phyloP scores from a whole-genome alignment of 345 rosid genomes.

The Melaleuca alternifolia region DNA sequence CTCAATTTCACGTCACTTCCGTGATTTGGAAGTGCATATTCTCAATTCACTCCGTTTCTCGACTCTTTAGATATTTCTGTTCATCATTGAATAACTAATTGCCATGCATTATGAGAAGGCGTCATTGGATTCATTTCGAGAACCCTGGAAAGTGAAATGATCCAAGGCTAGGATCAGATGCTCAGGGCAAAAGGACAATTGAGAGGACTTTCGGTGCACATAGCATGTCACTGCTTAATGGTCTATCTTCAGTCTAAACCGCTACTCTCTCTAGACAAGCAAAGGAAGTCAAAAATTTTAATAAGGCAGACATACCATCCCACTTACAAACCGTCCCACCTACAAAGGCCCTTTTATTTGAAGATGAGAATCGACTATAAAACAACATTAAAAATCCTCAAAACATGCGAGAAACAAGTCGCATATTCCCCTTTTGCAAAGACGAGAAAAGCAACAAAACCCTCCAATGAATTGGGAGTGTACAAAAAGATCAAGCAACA shows the following conservation, averaged over 20 bases:
- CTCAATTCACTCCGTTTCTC: neutral
- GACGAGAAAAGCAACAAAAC: neutral
- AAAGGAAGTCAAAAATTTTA: neutral
- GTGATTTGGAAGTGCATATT: neutral
- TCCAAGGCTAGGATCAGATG: neutral
- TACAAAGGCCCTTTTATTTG: neutral
- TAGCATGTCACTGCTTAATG: neutral
- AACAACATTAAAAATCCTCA: neutral
- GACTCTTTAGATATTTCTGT: neutral
- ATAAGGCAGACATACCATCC: neutral
- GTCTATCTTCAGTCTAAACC: neutral
- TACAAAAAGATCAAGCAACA: neutral
- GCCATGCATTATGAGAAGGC: neutral
- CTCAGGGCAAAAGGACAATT: neutral
- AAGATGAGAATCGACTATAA: neutral
- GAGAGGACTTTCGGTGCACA: neutral
- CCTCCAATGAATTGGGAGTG: neutral
- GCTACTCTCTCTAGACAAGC: neutral
- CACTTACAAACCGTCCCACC: neutral
- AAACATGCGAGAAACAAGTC: neutral
- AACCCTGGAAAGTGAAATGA: neutral
- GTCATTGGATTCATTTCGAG: neutral
- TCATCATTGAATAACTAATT: neutral
- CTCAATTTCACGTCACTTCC: neutral
- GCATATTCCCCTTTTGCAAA: neutral